phyloP scores from a whole-genome alignment of 345 rosid species.

The Populus alba region DNA sequence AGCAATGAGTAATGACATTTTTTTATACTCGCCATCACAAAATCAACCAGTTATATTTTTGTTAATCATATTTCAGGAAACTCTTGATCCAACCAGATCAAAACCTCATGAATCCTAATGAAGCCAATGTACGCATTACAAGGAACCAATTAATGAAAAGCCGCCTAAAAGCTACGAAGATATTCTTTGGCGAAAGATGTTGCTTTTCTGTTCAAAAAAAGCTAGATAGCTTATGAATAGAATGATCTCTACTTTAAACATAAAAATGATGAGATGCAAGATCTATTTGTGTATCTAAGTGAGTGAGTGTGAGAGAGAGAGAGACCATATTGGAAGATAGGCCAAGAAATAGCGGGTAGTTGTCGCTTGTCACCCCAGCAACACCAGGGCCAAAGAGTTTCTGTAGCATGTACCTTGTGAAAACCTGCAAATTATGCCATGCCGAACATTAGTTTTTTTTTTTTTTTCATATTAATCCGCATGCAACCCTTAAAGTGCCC shows the following conservation, averaged over 20 bases:
- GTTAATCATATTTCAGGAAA: not conserved
- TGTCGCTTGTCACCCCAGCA: conserved; percentile 59
- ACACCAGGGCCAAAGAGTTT: conserved; percentile 71
- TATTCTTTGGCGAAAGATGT: not conserved
- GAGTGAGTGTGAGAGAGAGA: conserved; percentile 4
- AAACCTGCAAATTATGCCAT: conserved; percentile 45
- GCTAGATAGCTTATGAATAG: not conserved
- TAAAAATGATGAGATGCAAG: not conserved
- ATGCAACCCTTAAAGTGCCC: too few relatives aligned
- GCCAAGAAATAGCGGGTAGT: conserved; percentile 62
- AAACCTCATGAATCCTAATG: not conserved
- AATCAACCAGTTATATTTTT: too few relatives aligned
- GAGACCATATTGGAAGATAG: conserved; percentile 87
- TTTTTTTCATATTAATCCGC: not conserved
- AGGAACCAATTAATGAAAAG: not conserved
- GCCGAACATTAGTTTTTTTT: not conserved
- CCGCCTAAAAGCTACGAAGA: not conserved
- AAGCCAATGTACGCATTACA: not conserved
- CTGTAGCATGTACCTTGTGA: conserved; percentile 69
- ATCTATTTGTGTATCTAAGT: not conserved
- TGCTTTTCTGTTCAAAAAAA: not conserved
- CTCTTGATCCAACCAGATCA: not conserved
- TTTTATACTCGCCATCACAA: not conserved
- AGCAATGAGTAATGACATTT: not conserved
- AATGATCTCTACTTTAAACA: not conserved